Evolutionary conservation across 352 stramenopile species (phyloP).

Genomic region (Pelagophyceae sp.): DNA sequence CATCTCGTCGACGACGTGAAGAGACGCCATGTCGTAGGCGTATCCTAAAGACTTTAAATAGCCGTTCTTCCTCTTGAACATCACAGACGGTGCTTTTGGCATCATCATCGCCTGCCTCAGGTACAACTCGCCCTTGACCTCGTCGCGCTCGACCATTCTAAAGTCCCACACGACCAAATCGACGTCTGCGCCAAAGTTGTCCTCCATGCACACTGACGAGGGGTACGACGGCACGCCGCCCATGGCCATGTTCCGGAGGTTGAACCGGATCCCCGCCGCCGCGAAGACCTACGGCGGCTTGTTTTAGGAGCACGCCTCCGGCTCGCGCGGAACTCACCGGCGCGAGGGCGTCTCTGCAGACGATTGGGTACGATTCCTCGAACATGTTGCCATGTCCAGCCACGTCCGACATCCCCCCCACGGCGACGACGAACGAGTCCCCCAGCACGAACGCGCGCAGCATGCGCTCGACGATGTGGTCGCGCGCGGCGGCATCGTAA

Average conservation of each 20-base stretch:
- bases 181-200: constrained; percentile 9
- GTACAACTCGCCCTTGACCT: constrained; percentile 13
- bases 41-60: constrained; percentile 6
- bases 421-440: constrained; percentile 5
- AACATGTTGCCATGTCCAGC: constrained; percentile 12
- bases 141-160: constrained; percentile 16
- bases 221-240: constrained; percentile 12
- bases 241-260: constrained; percentile 20
- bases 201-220: constrained; percentile 11
- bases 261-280: background rate
- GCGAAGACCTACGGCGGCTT: background rate
- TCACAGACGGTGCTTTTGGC: background rate
- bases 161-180: constrained; percentile 19
- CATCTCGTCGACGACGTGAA: constrained; percentile 18
- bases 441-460: background rate
- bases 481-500: background rate
- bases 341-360: background rate
- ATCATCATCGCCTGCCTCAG: constrained; percentile 11
- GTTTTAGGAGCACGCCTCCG: too few species aligned
- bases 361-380: constrained; percentile 14
- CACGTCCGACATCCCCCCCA: constrained; percentile 15
- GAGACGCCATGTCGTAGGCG: background rate
- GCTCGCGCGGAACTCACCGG: background rate
- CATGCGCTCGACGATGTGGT: constrained; percentile 1
- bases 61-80: background rate